Conservation (phyloP, 1,284 basidiomycete species). For the Ceratobasidium papillatum region DNA sequence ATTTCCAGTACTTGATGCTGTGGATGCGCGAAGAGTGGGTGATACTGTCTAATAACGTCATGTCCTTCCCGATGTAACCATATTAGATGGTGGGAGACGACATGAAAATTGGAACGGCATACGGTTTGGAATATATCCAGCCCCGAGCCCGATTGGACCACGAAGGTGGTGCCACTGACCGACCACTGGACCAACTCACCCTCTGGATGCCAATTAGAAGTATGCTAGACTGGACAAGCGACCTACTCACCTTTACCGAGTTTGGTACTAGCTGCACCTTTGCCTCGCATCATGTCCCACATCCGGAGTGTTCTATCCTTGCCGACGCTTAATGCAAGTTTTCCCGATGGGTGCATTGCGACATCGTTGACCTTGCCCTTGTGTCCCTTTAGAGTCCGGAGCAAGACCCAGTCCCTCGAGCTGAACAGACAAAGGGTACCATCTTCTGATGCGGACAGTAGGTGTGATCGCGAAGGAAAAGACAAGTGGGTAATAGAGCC, state of each 20-base stretch:
- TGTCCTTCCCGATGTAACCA: constrained; percentile 59
- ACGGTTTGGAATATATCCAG: constrained; percentile 85
- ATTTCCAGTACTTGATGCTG: constrained; percentile 74
- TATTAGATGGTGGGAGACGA: not conserved
- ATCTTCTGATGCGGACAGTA: constrained; percentile 90
- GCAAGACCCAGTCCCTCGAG: constrained; percentile 90
- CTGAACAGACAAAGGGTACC: constrained; percentile 90
- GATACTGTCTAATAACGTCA: constrained; percentile 75
- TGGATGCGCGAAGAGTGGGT: constrained; percentile 82
- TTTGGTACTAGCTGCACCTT: constrained; percentile 87
- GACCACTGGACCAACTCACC: constrained; percentile 90
- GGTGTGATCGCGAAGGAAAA: constrained; percentile 89
- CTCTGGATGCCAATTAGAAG: constrained; percentile 60
- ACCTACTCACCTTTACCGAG: constrained; percentile 75
- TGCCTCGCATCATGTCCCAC: constrained; percentile 98
- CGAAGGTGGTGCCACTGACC: constrained; percentile 74
- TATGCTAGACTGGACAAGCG: not conserved
- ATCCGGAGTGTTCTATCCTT: constrained; percentile 90
- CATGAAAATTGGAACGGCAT: constrained; percentile 50
- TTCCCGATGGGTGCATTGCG: constrained; percentile 90
- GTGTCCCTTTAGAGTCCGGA: constrained; percentile 90
- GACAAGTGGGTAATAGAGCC: constrained; percentile 91
- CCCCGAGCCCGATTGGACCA: constrained; percentile 77
- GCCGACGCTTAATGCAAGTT: constrained; percentile 90
- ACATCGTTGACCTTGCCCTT: constrained; percentile 91